Evolutionary conservation across 768 basidiomycete genomes (phyloP).

Genomic region (Neoboletus magnificus): DNA sequence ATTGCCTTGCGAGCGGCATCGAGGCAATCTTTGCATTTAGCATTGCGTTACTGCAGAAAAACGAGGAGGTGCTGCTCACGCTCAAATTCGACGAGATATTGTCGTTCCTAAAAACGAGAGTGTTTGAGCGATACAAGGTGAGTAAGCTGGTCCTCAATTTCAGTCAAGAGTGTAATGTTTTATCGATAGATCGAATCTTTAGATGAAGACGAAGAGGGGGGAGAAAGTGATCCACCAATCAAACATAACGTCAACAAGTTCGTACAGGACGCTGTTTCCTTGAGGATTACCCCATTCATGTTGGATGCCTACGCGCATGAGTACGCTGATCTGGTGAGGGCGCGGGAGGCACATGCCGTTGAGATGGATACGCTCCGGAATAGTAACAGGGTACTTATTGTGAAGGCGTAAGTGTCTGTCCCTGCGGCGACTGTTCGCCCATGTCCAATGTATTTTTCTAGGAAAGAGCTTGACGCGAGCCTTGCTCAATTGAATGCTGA

Average conservation of each 20-base stretch:
- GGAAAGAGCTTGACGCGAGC: slow-evolving; percentile 75
- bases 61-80: slow-evolving; percentile 72
- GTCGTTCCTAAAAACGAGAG: slow-evolving; percentile 70
- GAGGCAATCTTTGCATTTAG: slow-evolving; percentile 97
- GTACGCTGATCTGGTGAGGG: slow-evolving; percentile 76
- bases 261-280: slow-evolving; percentile 79
- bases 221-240: slow-evolving; percentile 13
- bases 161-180: background rate
- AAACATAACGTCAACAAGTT: slow-evolving; percentile 76
- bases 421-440: background rate
- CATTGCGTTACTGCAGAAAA: slow-evolving; percentile 79
- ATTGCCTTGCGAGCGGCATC: slow-evolving; percentile 93
- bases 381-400: slow-evolving; percentile 69
- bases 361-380: slow-evolving; percentile 83
- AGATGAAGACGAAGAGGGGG: slow-evolving; percentile 27
- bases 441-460: slow-evolving; percentile 30
- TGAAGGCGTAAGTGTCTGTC: slow-evolving; percentile 68
- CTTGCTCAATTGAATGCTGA: slow-evolving; percentile 79
- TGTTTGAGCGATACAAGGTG: slow-evolving; percentile 83
- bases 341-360: slow-evolving; percentile 75
- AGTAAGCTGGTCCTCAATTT: background rate
- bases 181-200: slow-evolving; percentile 27
- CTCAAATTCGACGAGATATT: slow-evolving; percentile 93
- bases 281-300: slow-evolving; percentile 95
- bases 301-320: slow-evolving; percentile 86